These are phyloP conservation scores for Mikania micrantha DNA, from an alignment of 129 eudicot species.

Conservation along the genomic window DNA sequence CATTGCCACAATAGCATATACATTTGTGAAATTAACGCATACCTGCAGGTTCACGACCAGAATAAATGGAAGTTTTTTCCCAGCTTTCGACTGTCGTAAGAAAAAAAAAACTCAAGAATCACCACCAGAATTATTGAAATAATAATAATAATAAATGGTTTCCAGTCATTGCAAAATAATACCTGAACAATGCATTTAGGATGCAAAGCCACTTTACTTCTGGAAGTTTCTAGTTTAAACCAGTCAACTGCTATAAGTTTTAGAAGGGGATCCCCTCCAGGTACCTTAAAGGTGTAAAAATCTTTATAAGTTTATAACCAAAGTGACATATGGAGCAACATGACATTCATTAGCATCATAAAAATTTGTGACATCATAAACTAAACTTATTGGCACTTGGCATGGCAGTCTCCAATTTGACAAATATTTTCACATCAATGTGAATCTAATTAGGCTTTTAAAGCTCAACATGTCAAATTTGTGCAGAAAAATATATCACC, in stretches of 20 bases:
- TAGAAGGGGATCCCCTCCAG: conserved; percentile 88
- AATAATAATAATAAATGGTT: conserved; percentile 1
- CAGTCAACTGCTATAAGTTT: conserved; percentile 95
- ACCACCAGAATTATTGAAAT: conserved; percentile 2
- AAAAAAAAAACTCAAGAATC: conserved; percentile 6
- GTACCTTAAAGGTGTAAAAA: conserved; percentile 40
- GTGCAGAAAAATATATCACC: not conserved
- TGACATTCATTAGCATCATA: not conserved
- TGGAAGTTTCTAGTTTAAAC: conserved; percentile 60
- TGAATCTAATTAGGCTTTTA: not conserved
- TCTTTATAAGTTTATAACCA: not conserved
- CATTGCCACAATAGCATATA: not conserved
- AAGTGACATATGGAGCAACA: not conserved
- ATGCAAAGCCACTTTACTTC: conserved; percentile 73
- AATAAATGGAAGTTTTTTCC: conserved; percentile 79
- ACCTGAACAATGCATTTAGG: conserved; percentile 86
- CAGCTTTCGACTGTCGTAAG: conserved; percentile 70
- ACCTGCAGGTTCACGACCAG: conserved; percentile 86
- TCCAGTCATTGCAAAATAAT: not conserved
- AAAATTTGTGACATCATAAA: not conserved
- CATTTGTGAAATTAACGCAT: not conserved
- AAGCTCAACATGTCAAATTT: not conserved
- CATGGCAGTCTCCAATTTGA: not conserved
- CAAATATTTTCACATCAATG: not conserved
- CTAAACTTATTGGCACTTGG: not conserved